phyloP scores from a whole-genome alignment of 2,329 filamentous ascomycete species.

The Calonectria henricotiae region DNA sequence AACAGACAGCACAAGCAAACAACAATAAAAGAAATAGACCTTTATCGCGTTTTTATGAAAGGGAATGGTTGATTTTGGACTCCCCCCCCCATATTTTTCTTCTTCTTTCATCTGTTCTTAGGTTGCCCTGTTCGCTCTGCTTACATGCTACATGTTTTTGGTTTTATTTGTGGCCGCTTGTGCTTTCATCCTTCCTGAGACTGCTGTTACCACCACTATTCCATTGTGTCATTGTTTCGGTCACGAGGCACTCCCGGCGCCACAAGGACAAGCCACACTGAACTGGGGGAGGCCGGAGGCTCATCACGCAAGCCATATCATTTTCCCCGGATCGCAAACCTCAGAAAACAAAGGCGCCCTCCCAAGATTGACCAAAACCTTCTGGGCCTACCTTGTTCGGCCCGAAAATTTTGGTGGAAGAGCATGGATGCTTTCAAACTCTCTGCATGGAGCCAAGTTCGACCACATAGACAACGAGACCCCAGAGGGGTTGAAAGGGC shows the following conservation, averaged over 20 bases:
- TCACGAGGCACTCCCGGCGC: slow-evolving; percentile 8
- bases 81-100: no score
- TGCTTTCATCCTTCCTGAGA: neutral
- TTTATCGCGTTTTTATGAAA: no score
- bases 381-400: neutral
- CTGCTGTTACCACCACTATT: neutral
- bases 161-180: neutral
- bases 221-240: neutral
- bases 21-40: no score
- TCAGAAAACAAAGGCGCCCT: neutral
- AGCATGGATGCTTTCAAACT: neutral
- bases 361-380: neutral
- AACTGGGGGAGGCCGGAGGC: neutral
- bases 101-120: no score
- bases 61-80: no score
- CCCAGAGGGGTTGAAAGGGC: no score
- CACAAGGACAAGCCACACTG: neutral
- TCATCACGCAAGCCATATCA: neutral
- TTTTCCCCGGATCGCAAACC: slow-evolving; percentile 4
- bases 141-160: no score
- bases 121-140: no score
- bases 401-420: neutral
- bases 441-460: neutral
- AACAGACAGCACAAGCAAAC: no score
- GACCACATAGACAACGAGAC: no score